These are phyloP conservation scores for Urostyla sp. DNA, from an alignment of 73 alveolate species.

Conservation along the genomic window DNA sequence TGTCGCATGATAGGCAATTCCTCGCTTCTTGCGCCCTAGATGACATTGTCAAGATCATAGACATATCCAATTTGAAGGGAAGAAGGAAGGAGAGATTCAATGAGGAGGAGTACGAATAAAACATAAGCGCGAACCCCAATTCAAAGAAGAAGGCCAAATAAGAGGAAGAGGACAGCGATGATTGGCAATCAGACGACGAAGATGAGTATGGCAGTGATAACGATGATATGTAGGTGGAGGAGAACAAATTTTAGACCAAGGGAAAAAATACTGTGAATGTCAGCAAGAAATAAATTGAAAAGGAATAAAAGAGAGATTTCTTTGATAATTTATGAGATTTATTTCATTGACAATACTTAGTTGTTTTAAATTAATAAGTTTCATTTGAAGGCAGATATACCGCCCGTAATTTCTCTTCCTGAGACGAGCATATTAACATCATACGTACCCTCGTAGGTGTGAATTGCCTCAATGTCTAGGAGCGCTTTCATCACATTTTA, in stretches of 20 bases:
- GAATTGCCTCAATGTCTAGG: slow-evolving; percentile 86
- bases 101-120: slow-evolving; percentile 63
- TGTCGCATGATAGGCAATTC: slow-evolving; percentile 64
- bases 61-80: slow-evolving; percentile 62
- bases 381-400: slow-evolving; percentile 76
- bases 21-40: slow-evolving; percentile 82
- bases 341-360: neutral
- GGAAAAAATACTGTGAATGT: slow-evolving; percentile 57
- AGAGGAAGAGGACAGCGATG: slow-evolving; percentile 52
- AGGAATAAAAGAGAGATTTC: slow-evolving; percentile 69
- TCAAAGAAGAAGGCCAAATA: slow-evolving; percentile 49
- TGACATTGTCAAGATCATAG: slow-evolving; percentile 84
- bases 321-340: slow-evolving; percentile 70
- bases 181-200: slow-evolving; percentile 70
- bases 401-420: slow-evolving; percentile 86
- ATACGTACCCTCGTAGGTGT: slow-evolving; percentile 90
- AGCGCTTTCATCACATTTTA: slow-evolving; percentile 76
- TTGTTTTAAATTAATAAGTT: too few relatives aligned
- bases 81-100: slow-evolving; percentile 72
- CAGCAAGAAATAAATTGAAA: slow-evolving; percentile 52
- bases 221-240: slow-evolving; percentile 53
- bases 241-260: slow-evolving; percentile 43
- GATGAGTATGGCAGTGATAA: slow-evolving; percentile 75
- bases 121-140: slow-evolving; percentile 51
- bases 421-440: slow-evolving; percentile 81